A percentile compares a stretch with the other conserved stretches of the same genome.
Conservation (phyloP, 148 eudicot species). For the Cornus suecica region DNA sequence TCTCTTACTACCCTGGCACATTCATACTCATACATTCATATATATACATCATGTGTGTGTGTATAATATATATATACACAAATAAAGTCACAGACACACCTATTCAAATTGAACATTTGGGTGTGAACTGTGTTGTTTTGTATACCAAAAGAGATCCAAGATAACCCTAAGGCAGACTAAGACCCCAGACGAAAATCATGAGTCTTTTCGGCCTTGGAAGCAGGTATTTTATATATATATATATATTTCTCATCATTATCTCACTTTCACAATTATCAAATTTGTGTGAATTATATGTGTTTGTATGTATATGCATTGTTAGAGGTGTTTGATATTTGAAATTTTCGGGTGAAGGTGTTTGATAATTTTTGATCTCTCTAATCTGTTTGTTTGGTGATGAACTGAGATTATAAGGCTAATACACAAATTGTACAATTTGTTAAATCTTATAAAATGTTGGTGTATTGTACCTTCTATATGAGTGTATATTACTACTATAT, state of each 20-base stretch:
- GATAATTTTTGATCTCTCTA: neutral
- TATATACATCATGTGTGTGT: neutral
- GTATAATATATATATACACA: too few species aligned
- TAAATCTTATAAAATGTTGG: neutral
- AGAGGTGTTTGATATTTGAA: neutral
- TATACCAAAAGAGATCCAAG: too few species aligned
- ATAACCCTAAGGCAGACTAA: neutral
- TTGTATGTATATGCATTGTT: neutral
- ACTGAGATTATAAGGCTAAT: neutral
- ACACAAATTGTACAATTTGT: neutral
- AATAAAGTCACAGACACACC: too few species aligned
- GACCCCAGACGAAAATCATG: slow-evolving; percentile 31
- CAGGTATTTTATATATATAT: slow-evolving; percentile 35
- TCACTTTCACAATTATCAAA: neutral
- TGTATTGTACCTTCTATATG: too few species aligned
- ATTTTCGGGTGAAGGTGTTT: neutral
- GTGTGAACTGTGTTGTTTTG: neutral
- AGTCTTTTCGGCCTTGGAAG: slow-evolving; percentile 74
- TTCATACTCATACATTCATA: slow-evolving; percentile 4
- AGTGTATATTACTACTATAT: too few species aligned
- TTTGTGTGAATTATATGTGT: neutral
- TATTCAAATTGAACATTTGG: slow-evolving; percentile 5
- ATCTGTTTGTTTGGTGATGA: too few species aligned
- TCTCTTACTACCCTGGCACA: neutral
- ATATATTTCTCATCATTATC: neutral